Percentiles rank a stretch among this genome's conserved stretches.
Evolutionary conservation across 2,329 filamentous ascomycete genomes (phyloP).

Genomic region (Pyricularia pennisetigena): DNA sequence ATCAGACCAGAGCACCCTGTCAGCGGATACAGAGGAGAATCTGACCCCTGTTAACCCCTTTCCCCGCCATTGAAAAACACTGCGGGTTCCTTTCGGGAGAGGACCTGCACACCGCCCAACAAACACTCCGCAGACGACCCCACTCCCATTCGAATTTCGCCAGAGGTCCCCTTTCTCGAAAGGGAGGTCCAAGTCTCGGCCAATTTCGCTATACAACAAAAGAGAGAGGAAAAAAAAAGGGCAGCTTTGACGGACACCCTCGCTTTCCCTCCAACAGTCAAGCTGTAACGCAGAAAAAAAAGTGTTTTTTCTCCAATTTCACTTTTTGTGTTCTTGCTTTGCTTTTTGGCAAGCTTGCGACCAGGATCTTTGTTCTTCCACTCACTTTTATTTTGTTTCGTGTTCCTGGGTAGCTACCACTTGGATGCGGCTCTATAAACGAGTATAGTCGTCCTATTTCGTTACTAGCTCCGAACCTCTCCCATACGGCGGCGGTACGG

Average conservation of each 20-base stretch:
- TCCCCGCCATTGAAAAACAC: not conserved
- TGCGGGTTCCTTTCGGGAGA: not conserved
- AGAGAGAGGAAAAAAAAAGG: not conserved
- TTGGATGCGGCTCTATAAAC: not conserved
- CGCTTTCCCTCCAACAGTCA: not conserved
- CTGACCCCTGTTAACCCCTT: not conserved
- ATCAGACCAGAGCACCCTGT: not conserved
- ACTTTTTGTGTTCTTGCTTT: not conserved
- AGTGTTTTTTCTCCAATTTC: not conserved
- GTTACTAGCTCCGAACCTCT: not conserved
- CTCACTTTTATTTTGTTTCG: not conserved
- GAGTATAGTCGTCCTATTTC: not conserved
- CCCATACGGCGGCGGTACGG: not conserved
- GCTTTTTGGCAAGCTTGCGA: not conserved
- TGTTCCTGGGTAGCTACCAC: not conserved
- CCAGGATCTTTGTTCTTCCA: not conserved
- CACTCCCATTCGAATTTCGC: not conserved
- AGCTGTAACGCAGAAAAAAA: not conserved
- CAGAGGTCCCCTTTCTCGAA: conserved; percentile 1
- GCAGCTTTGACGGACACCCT: not conserved
- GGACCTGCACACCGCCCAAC: not conserved
- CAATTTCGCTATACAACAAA: not conserved
- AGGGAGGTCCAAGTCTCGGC: not conserved
- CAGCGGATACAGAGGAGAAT: not conserved
- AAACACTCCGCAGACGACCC: not conserved